These are phyloP conservation scores for Vitis hybrid DNA, from an alignment of 177 flowering plant genomes.

Conservation along the genomic window DNA sequence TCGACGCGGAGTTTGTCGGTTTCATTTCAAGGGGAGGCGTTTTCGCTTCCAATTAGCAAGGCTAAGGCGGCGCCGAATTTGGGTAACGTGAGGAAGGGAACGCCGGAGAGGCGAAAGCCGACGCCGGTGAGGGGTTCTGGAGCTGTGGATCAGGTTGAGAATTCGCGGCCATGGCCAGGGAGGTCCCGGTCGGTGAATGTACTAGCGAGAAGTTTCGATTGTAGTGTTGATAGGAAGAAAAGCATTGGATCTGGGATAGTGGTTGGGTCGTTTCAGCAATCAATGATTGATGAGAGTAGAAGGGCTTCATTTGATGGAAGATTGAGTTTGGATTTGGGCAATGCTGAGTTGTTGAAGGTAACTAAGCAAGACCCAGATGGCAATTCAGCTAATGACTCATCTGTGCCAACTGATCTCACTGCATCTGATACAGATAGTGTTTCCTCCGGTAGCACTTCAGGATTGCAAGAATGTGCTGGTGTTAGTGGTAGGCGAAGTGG, in stretches of 20 bases:
- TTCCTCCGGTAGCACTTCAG: conserved; percentile 88
- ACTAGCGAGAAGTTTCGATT: conserved; percentile 67
- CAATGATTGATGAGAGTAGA: conserved; percentile 53
- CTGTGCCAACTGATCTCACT: conserved; percentile 50
- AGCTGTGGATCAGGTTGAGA: conserved; percentile 63
- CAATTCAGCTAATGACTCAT: conserved; percentile 37
- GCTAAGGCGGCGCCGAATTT: conserved; percentile 48
- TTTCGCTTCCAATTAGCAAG: conserved; percentile 81
- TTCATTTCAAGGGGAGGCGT: conserved; percentile 94
- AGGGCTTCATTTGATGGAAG: conserved; percentile 64
- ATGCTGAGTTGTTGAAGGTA: conserved; percentile 35
- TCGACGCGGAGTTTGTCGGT: conserved; percentile 87
- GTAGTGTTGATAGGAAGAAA: conserved; percentile 32
- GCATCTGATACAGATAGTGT: conserved; percentile 94
- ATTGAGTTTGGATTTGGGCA: conserved; percentile 50
- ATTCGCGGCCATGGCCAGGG: conserved; percentile 79
- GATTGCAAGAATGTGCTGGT: conserved; percentile 43
- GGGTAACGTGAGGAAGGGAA: conserved; percentile 44
- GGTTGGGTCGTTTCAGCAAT: conserved; percentile 41
- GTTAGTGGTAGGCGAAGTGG: conserved; percentile 22
- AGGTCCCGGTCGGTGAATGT: conserved; percentile 45
- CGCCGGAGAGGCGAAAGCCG: conserved; percentile 67
- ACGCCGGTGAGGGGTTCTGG: conserved; percentile 43
- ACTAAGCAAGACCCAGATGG: conserved; percentile 35
- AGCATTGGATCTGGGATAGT: conserved; percentile 47